A percentile compares a stretch with the other conserved stretches of the same genome.
Evolutionary conservation across 1,284 basidiomycete species (phyloP).

Genomic region (Tausonia pullulans): DNA sequence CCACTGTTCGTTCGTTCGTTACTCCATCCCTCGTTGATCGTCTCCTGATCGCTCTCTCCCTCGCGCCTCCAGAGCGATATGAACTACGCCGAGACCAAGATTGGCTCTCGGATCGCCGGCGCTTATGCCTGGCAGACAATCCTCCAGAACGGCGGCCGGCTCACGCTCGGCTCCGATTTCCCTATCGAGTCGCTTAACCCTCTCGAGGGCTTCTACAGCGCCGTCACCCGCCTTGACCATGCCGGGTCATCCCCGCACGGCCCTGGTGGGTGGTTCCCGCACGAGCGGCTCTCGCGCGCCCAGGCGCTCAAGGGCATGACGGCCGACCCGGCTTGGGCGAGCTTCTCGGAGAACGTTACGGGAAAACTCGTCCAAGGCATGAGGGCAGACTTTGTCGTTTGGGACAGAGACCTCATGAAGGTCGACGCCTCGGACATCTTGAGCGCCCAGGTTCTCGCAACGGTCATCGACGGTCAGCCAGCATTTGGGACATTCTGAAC

Average conservation of each 20-base stretch:
- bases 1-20: slow-evolving; percentile 42
- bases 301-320: slow-evolving; percentile 66
- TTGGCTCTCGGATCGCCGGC: slow-evolving; percentile 67
- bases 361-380: slow-evolving; percentile 2
- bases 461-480: slow-evolving; percentile 26
- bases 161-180: slow-evolving; percentile 74
- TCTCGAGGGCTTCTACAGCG: slow-evolving; percentile 66
- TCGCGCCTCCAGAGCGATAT: slow-evolving; percentile 47
- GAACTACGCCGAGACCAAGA: slow-evolving; percentile 70
- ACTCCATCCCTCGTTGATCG: background rate
- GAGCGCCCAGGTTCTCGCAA: slow-evolving; percentile 56
- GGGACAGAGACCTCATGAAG: slow-evolving; percentile 55
- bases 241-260: slow-evolving; percentile 73
- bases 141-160: slow-evolving; percentile 43
- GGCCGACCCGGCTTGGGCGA: slow-evolving; percentile 68
- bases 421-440: slow-evolving; percentile 53
- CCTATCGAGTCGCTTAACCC: slow-evolving; percentile 56
- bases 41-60: background rate
- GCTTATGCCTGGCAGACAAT: slow-evolving; percentile 81
- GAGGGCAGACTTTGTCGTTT: slow-evolving; percentile 15
- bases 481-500: background rate
- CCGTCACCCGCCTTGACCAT: slow-evolving; percentile 57
- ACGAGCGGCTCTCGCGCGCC: slow-evolving; percentile 56
- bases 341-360: slow-evolving; percentile 58
- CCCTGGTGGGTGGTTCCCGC: slow-evolving; percentile 58